phyloP scores from a whole-genome alignment of 106 monocot genomes.

The Dendrobium officinale region DNA sequence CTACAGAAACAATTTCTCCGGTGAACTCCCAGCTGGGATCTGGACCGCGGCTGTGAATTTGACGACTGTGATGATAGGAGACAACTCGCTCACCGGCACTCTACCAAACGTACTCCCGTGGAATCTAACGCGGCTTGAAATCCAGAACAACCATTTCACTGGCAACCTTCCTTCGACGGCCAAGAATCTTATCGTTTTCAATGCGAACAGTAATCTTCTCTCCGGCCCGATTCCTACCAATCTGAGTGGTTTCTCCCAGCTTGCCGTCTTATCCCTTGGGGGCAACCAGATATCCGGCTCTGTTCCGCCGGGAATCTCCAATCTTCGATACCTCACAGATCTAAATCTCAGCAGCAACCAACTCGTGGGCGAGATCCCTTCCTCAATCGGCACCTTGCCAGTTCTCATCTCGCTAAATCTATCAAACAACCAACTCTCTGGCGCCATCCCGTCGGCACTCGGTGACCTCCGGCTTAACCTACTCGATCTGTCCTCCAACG shows the following conservation, averaged over 20 bases:
- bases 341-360: constrained; percentile 63
- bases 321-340: constrained; percentile 19
- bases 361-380: constrained; percentile 58
- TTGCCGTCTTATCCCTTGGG: constrained; percentile 36
- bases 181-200: constrained; percentile 28
- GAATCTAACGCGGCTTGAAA: constrained; percentile 41
- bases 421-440: constrained; percentile 58
- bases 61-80: constrained; percentile 17
- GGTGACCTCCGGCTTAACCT: constrained; percentile 28
- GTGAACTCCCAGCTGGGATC: constrained; percentile 40
- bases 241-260: constrained; percentile 21
- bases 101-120: constrained; percentile 45
- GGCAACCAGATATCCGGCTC: constrained; percentile 48
- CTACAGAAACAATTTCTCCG: constrained; percentile 41
- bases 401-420: constrained; percentile 57
- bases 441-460: constrained; percentile 29
- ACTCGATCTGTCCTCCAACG: constrained; percentile 78
- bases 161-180: constrained; percentile 46
- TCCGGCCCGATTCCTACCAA: constrained; percentile 43
- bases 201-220: constrained; percentile 44
- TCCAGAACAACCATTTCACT: constrained; percentile 53
- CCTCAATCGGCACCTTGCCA: constrained; percentile 32
- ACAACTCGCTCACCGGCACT: constrained; percentile 54
- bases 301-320: constrained; percentile 32
- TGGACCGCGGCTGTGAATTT: constrained; percentile 45